These are phyloP conservation scores for Euphorbia pulcherrima DNA, from an alignment of 345 rosid genomes.

Conservation along the genomic window DNA sequence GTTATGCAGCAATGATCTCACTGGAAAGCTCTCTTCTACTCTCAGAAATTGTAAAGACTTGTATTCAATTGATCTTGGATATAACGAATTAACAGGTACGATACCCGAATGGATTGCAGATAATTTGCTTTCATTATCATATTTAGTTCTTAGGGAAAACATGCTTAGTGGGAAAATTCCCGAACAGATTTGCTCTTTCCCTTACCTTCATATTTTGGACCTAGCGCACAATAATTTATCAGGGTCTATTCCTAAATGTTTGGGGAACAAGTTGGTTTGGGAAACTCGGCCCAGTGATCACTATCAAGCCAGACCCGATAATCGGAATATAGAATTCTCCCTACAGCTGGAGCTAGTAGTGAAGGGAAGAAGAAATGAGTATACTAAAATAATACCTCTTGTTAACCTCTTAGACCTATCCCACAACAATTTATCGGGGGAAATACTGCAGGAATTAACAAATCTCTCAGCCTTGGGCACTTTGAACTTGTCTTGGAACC, in stretches of 20 bases:
- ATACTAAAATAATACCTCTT: neutral
- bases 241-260: slow-evolving; percentile 4
- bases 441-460: slow-evolving; percentile 11
- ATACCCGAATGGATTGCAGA: slow-evolving; percentile 36
- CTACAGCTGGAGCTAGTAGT: neutral
- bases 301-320: too few species aligned
- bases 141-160: slow-evolving; percentile 6
- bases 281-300: neutral
- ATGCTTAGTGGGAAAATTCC: slow-evolving; percentile 11
- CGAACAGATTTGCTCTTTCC: neutral
- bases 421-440: slow-evolving; percentile 3
- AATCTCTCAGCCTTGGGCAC: neutral
- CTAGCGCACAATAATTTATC: slow-evolving; percentile 15
- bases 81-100: slow-evolving; percentile 36
- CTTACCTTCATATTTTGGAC: slow-evolving; percentile 10
- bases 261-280: neutral
- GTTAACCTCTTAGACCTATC: slow-evolving; percentile 13
- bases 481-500: slow-evolving; percentile 17
- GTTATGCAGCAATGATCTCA: slow-evolving; percentile 37
- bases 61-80: slow-evolving; percentile 45
- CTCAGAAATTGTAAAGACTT: slow-evolving; percentile 45
- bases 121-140: neutral
- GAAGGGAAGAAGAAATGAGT: slow-evolving; percentile 6
- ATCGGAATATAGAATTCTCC: neutral
- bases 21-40: slow-evolving; percentile 39